Percentiles rank a stretch among this genome's conserved stretches.
phyloP scores from a whole-genome alignment of 2,329 filamentous ascomycete genomes.

The Lizonia empirigonia region DNA sequence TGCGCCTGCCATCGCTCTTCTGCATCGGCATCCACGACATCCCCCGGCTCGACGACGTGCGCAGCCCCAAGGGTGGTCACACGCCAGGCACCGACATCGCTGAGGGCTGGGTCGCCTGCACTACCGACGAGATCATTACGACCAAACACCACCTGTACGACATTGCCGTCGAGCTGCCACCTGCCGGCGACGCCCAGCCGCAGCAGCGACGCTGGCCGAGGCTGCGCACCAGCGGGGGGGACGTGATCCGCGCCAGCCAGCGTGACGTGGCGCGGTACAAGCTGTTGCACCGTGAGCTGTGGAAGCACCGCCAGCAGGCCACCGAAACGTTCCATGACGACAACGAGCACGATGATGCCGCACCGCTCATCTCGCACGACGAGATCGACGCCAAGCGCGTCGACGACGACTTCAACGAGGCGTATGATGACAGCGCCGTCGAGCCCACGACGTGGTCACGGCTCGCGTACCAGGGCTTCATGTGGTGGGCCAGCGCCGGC shows the following conservation, averaged over 20 bases:
- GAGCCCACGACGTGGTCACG: constrained; percentile 69
- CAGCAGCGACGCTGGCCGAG: constrained; percentile 73
- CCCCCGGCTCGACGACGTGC: constrained; percentile 70
- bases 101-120: constrained; percentile 89
- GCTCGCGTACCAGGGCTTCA: constrained; percentile 80
- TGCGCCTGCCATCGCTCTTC: constrained; percentile 80
- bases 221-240: constrained; percentile 68
- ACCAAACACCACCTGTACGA: constrained; percentile 90
- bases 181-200: constrained; percentile 59
- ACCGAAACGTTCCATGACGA: constrained; percentile 27
- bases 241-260: constrained; percentile 81
- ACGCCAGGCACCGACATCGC: constrained; percentile 49
- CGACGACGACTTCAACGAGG: constrained; percentile 45
- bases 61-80: constrained; percentile 46
- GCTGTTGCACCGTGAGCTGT: constrained; percentile 44
- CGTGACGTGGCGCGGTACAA: constrained; percentile 79
- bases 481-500: constrained; percentile 88
- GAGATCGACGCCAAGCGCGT: constrained; percentile 35
- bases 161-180: constrained; percentile 81
- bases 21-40: constrained; percentile 94
- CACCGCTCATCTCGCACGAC: constrained; percentile 30
- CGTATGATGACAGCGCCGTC: constrained; percentile 50
- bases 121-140: constrained; percentile 89
- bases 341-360: constrained; percentile 32
- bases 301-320: constrained; percentile 38